These are phyloP conservation scores for Zymoseptoria ardabiliae DNA, from an alignment of 2,329 filamentous ascomycete species.

Conservation along the genomic window DNA sequence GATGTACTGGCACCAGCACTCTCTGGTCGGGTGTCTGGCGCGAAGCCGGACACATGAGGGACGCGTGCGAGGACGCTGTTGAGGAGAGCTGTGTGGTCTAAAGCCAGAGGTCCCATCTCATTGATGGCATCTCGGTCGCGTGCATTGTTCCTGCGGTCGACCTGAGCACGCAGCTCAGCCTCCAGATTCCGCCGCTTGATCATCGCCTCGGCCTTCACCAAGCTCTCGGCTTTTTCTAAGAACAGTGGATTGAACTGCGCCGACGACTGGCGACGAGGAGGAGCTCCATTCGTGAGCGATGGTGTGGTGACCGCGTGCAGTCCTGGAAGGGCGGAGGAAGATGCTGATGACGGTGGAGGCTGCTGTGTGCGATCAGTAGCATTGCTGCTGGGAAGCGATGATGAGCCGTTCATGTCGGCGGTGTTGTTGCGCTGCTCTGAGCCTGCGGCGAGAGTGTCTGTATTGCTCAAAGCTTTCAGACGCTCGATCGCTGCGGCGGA, in stretches of 20 bases:
- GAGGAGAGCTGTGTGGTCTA: slow-evolving; percentile 39
- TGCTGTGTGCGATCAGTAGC: slow-evolving; percentile 16
- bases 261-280: slow-evolving; percentile 14
- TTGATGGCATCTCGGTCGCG: slow-evolving; percentile 44
- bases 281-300: slow-evolving; percentile 5
- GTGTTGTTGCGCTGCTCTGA: slow-evolving; percentile 4
- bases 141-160: slow-evolving; percentile 49
- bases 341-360: slow-evolving; percentile 8
- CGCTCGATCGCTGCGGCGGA: slow-evolving; percentile 45
- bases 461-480: slow-evolving; percentile 17
- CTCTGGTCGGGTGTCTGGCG: slow-evolving; percentile 48
- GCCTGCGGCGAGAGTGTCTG: slow-evolving; percentile 4
- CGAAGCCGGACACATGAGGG: slow-evolving; percentile 55
- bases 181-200: slow-evolving; percentile 77
- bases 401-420: slow-evolving; percentile 10
- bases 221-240: slow-evolving; percentile 75
- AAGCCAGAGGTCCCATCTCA: slow-evolving; percentile 35
- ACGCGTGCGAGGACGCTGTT: slow-evolving; percentile 62
- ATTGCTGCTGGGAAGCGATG: slow-evolving; percentile 8
- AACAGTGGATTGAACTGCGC: slow-evolving; percentile 71
- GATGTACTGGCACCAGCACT: slow-evolving; percentile 53
- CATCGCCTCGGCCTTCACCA: slow-evolving; percentile 74
- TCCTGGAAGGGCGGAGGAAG: slow-evolving; percentile 17
- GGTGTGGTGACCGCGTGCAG: slow-evolving; percentile 9
- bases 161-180: slow-evolving; percentile 65